These are phyloP conservation scores for Cystobasidium onofrii DNA, from an alignment of 768 basidiomycete species.

Conservation along the genomic window DNA sequence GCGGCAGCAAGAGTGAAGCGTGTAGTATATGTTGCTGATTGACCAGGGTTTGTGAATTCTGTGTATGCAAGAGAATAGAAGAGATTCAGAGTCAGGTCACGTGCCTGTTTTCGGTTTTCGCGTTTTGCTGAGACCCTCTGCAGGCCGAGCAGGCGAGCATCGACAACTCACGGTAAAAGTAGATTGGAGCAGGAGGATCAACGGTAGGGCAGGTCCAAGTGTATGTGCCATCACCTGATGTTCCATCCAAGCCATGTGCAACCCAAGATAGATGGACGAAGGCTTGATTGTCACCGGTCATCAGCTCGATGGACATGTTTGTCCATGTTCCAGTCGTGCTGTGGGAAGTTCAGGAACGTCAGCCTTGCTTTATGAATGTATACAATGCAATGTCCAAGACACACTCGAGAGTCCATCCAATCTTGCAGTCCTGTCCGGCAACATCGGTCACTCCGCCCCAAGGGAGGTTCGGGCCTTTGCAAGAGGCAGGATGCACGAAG, in stretches of 20 bases:
- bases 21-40: slow-evolving; percentile 27
- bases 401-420: slow-evolving; percentile 16
- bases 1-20: slow-evolving; percentile 35
- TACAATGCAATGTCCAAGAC: not conserved
- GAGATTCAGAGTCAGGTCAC: not conserved
- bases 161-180: slow-evolving; percentile 37
- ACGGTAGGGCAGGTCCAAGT: slow-evolving; percentile 34
- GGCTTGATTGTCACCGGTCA: slow-evolving; percentile 27
- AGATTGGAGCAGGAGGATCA: slow-evolving; percentile 34
- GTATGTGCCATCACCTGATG: slow-evolving; percentile 9
- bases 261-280: slow-evolving; percentile 35
- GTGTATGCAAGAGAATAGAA: not conserved
- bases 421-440: slow-evolving; percentile 18
- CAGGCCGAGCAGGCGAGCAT: too few species aligned
- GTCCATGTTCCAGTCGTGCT: slow-evolving; percentile 25
- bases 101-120: not conserved
- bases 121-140: too few species aligned
- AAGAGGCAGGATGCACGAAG: too few species aligned
- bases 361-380: not conserved
- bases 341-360: not conserved
- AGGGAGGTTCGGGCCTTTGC: not conserved
- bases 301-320: slow-evolving; percentile 28
- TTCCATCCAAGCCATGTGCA: slow-evolving; percentile 33
- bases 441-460: slow-evolving; percentile 19
- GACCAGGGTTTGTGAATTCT: slow-evolving; percentile 32